A percentile compares a stretch with the other conserved stretches of the same genome.
These are phyloP conservation scores for Bromus sterilis DNA, from an alignment of 176 grass and related monocot genomes.

Conservation along the genomic window DNA sequence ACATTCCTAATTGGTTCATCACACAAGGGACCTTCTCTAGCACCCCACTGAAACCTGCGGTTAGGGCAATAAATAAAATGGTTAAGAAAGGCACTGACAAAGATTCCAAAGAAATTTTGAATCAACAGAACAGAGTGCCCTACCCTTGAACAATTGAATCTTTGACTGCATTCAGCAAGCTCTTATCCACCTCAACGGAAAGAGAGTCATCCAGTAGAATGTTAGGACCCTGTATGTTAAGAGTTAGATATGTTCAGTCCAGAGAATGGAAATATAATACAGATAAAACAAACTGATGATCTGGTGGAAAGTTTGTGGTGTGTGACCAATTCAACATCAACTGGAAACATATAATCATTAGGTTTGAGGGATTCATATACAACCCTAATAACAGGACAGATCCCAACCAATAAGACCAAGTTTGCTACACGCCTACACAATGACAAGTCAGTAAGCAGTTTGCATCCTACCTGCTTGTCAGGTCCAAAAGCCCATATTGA, in stretches of 20 bases:
- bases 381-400: constrained; percentile 1
- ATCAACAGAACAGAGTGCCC: not conserved
- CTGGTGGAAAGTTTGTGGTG: not conserved
- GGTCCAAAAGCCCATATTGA: constrained; percentile 96
- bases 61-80: constrained; percentile 16
- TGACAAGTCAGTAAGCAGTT: not conserved
- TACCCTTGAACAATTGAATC: constrained; percentile 99
- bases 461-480: constrained; percentile 71
- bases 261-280: not conserved
- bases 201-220: constrained; percentile 93
- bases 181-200: constrained; percentile 92
- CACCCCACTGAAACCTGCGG: constrained; percentile 95
- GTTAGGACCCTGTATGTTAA: constrained; percentile 71
- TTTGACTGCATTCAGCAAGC: constrained; percentile 80
- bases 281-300: constrained; percentile 4
- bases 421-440: not conserved
- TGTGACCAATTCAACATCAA: not conserved
- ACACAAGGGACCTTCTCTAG: constrained; percentile 94
- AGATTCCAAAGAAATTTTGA: not conserved
- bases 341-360: not conserved
- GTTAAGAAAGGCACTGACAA: constrained; percentile 7
- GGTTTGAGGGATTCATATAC: not conserved
- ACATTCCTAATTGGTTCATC: constrained; percentile 97
- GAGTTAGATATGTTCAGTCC: not conserved
- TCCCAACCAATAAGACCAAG: not conserved